Evolutionary conservation across 2,329 filamentous ascomycete genomes (phyloP).

Genomic region (Corniculantispora saksenae): DNA sequence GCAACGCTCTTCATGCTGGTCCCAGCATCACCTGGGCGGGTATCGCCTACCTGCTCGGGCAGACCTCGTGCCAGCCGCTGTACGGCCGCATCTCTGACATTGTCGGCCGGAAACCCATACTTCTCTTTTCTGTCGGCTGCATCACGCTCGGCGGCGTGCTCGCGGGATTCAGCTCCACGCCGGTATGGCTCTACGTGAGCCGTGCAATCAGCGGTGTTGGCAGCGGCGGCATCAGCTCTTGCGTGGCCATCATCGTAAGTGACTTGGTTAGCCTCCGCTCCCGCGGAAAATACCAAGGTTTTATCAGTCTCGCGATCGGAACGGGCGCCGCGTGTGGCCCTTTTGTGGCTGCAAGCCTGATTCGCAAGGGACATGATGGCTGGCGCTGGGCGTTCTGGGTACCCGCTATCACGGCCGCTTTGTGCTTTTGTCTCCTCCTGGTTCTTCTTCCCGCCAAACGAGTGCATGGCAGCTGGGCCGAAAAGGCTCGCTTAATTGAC

Average conservation of each 20-base stretch:
- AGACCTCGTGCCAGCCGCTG: conserved; percentile 32
- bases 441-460: background rate
- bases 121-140: conserved; percentile 33
- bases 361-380: background rate
- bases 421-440: background rate
- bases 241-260: conserved; percentile 65
- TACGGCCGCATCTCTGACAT: conserved; percentile 42
- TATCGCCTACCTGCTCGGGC: background rate
- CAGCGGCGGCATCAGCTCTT: conserved; percentile 66
- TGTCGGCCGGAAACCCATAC: conserved; percentile 39
- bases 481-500: conserved; percentile 1
- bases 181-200: conserved; percentile 34
- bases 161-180: conserved; percentile 35
- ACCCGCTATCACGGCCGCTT: background rate
- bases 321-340: background rate
- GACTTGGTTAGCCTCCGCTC: conserved; percentile 67
- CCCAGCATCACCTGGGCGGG: conserved; percentile 6
- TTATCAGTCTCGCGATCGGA: conserved; percentile 18
- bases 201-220: conserved; percentile 49
- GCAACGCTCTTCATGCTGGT: background rate
- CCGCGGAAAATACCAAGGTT: conserved; percentile 68
- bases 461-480: background rate
- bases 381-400: conserved; percentile 1
- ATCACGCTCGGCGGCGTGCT: conserved; percentile 39
- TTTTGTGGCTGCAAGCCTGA: background rate